phyloP scores from a whole-genome alignment of 164 flowering plant genomes.

The Chimonanthus praecox region DNA sequence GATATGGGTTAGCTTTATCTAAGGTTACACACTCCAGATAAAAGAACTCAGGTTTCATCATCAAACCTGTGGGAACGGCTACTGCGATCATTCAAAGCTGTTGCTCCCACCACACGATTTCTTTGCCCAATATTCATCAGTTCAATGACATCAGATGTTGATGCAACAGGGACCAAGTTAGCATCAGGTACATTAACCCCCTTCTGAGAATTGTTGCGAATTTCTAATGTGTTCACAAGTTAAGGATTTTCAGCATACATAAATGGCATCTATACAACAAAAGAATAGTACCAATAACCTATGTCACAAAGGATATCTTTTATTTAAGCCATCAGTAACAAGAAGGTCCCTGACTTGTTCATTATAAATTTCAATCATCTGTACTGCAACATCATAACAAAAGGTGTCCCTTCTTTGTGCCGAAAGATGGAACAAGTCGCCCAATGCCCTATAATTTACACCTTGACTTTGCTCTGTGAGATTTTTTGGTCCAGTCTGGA shows the following conservation, averaged over 20 bases:
- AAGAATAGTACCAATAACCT: background rate
- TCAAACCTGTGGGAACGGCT: conserved; percentile 98
- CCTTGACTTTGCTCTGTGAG: conserved; percentile 82
- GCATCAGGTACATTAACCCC: conserved; percentile 98
- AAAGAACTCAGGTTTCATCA: background rate
- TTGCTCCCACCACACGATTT: conserved; percentile 93
- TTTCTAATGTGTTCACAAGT: conserved; percentile 71
- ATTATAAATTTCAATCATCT: conserved; percentile 97
- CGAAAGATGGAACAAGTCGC: conserved; percentile 75
- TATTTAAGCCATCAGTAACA: conserved; percentile 65
- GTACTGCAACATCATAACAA: conserved; percentile 80
- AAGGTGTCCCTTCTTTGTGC: conserved; percentile 82
- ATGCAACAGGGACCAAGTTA: conserved; percentile 75
- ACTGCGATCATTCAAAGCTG: conserved; percentile 96
- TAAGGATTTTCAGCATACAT: conserved; percentile 35
- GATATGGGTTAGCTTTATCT: background rate
- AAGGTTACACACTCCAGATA: background rate
- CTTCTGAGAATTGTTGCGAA: conserved; percentile 82
- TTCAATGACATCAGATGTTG: conserved; percentile 82
- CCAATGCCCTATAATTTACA: conserved; percentile 86
- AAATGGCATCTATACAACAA: background rate
- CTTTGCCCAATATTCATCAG: conserved; percentile 91
- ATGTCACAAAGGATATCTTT: conserved; percentile 77
- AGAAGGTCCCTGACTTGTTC: conserved; percentile 99
- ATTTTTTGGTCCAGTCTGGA: conserved; percentile 84